Evolutionary conservation across 2,329 filamentous ascomycete genomes (phyloP).

Genomic region (Fusarium kyushuense): DNA sequence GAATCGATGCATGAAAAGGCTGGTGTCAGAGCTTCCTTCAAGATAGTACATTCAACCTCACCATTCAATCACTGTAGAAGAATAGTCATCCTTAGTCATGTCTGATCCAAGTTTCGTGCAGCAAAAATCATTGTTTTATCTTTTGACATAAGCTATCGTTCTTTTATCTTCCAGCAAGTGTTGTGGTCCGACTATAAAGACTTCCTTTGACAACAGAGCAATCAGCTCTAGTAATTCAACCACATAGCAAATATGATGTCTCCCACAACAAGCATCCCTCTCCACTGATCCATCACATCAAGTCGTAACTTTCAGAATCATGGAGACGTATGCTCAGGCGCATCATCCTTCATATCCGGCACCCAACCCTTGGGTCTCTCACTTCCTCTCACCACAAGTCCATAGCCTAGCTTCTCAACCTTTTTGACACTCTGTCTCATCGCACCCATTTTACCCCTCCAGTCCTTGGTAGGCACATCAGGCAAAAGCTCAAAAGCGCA

Average conservation of each 20-base stretch:
- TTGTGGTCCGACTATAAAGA: too few species aligned
- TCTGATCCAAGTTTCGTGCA: background rate
- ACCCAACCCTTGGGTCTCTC: conserved; percentile 94
- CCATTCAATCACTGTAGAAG: background rate
- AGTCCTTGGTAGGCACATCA: conserved; percentile 67
- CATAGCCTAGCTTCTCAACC: conserved; percentile 91
- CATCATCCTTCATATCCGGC: conserved; percentile 73
- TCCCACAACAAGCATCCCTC: background rate
- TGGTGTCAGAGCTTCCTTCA: background rate
- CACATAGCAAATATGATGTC: conserved; percentile 14
- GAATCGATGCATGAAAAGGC: background rate
- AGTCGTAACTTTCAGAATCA: conserved; percentile 9
- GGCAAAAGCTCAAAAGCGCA: conserved; percentile 80
- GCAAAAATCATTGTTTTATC: background rate
- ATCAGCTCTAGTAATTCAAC: conserved; percentile 22
- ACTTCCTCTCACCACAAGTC: conserved; percentile 85
- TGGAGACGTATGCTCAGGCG: conserved; percentile 48
- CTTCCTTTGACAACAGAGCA: conserved; percentile 1
- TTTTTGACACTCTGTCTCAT: conserved; percentile 93
- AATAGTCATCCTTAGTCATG: background rate
- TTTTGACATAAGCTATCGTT: background rate
- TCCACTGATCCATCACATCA: background rate
- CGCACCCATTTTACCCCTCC: conserved; percentile 83
- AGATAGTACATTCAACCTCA: background rate
- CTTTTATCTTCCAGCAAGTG: background rate